Percentiles rank a stretch among this genome's conserved stretches.
Conservation (phyloP, 2,329 filamentous ascomycete species). For the Colletotrichum cereale region DNA sequence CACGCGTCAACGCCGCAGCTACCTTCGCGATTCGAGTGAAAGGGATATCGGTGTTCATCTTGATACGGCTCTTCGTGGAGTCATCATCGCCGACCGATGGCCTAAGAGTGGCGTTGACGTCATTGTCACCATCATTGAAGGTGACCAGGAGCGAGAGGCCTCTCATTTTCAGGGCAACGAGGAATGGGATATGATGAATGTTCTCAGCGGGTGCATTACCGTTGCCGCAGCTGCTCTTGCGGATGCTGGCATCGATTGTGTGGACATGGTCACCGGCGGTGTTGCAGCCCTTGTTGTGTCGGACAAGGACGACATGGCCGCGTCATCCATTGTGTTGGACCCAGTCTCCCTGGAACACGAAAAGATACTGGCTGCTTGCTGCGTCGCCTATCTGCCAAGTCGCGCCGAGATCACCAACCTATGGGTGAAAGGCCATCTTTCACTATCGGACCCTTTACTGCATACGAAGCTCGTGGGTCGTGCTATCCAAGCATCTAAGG, state of each 20-base stretch:
- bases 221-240: conserved; percentile 92
- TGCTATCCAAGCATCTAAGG: conserved; percentile 58
- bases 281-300: conserved; percentile 81
- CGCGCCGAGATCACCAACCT: conserved; percentile 94
- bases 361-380: conserved; percentile 83
- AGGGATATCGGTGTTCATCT: conserved; percentile 91
- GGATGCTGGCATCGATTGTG: conserved; percentile 95
- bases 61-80: conserved; percentile 89
- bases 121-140: conserved; percentile 91
- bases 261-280: conserved; percentile 90
- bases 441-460: conserved; percentile 52
- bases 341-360: conserved; percentile 85
- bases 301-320: conserved; percentile 33
- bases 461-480: conserved; percentile 53
- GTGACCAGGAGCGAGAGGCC: conserved; percentile 80
- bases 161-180: conserved; percentile 65
- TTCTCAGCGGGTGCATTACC: conserved; percentile 91
- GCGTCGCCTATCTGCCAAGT: conserved; percentile 87
- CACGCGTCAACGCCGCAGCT: conserved; percentile 83
- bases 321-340: conserved; percentile 74
- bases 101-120: conserved; percentile 99
- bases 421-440: conserved; percentile 85
- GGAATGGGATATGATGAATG: conserved; percentile 91
- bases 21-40: conserved; percentile 87
- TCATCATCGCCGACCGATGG: conserved; percentile 93